phyloP scores from a whole-genome alignment of 495 filamentous ascomycete genomes.

The Acidomyces sp. region DNA sequence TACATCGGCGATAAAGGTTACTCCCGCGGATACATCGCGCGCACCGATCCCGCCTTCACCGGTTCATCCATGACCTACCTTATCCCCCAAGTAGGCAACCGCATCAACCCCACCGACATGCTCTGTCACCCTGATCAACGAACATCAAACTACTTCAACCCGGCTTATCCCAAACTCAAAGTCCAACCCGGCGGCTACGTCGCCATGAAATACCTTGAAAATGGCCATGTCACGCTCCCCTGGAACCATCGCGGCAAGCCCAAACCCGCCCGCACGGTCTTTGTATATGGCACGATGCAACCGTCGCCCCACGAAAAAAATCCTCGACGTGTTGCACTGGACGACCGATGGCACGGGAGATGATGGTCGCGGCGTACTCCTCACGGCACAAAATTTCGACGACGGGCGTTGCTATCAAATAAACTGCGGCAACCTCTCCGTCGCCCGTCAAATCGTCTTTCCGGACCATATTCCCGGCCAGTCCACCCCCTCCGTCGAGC shows the following conservation, averaged over 20 bases:
- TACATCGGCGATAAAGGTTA: conserved; percentile 59
- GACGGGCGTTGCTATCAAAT: conserved; percentile 75
- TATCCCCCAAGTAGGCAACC: conserved; percentile 34
- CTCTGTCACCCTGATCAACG: conserved; percentile 46
- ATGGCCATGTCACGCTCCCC: conserved; percentile 70
- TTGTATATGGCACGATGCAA: conserved; percentile 67
- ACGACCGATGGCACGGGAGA: conserved; percentile 63
- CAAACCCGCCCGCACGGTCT: conserved; percentile 57
- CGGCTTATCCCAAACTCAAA: conserved; percentile 47
- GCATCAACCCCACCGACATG: conserved; percentile 30
- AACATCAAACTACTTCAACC: conserved; percentile 38
- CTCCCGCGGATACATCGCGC: conserved; percentile 45
- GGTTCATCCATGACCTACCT: conserved; percentile 35
- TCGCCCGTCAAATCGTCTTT: conserved; percentile 38
- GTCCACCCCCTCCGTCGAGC: conserved; percentile 26
- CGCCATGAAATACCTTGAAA: conserved; percentile 67
- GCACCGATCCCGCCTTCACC: conserved; percentile 36
- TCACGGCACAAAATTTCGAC: conserved; percentile 64
- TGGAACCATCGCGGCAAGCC: conserved; percentile 48
- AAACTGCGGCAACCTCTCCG: conserved; percentile 40
- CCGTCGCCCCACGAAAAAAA: conserved; percentile 46
- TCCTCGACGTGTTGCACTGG: conserved; percentile 66
- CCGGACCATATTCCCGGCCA: conserved; percentile 29
- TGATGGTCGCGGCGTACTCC: conserved; percentile 55
- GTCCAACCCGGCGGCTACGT: conserved; percentile 55